These are phyloP conservation scores for Quercus lobata DNA, from an alignment of 331 rosid species.

Conservation along the genomic window DNA sequence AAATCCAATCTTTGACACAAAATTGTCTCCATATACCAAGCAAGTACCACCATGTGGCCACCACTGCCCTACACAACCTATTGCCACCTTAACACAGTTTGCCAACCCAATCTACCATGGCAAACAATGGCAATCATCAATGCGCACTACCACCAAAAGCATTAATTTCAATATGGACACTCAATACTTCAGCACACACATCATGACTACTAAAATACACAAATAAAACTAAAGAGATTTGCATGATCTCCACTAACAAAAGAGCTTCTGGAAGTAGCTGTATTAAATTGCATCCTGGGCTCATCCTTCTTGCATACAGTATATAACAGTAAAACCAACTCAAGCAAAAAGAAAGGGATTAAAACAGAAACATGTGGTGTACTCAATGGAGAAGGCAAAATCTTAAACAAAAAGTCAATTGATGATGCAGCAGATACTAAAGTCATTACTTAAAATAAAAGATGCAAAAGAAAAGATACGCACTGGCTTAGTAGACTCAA, in stretches of 20 bases:
- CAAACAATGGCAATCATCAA: background rate
- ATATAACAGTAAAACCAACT: too few relatives aligned
- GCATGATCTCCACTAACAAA: too few relatives aligned
- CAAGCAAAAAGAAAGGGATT: too few relatives aligned
- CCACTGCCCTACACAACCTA: background rate
- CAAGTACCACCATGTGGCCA: background rate
- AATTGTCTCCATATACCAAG: background rate
- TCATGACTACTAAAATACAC: background rate
- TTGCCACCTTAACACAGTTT: background rate
- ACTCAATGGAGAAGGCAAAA: background rate
- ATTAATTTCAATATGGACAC: background rate
- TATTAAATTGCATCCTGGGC: too few relatives aligned
- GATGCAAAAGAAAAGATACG: slow-evolving; percentile 26
- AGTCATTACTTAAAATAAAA: background rate
- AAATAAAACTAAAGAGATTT: too few relatives aligned
- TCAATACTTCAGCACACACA: background rate
- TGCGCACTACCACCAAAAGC: background rate
- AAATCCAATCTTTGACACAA: background rate
- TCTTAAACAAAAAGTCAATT: background rate
- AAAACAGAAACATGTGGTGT: background rate
- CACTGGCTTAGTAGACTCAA: slow-evolving; percentile 81
- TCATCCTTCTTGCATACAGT: too few relatives aligned
- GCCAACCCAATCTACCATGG: background rate
- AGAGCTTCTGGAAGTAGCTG: too few relatives aligned
- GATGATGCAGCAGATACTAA: background rate